Evolutionary conservation across 495 filamentous ascomycete genomes (phyloP).

Genomic region (Aspergillus wentii): DNA sequence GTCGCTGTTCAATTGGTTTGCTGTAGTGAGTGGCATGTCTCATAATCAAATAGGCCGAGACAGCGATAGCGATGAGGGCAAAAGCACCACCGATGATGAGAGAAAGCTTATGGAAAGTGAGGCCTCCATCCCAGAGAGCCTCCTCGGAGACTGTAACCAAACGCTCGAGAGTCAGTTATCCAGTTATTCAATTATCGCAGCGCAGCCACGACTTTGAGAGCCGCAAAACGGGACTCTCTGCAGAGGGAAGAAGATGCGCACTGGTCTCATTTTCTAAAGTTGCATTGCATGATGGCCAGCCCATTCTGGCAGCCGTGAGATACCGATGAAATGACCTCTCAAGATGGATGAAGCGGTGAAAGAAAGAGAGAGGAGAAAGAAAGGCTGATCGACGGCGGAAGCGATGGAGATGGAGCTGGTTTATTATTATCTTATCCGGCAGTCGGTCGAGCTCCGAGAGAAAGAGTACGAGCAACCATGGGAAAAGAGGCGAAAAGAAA

Average conservation of each 20-base stretch:
- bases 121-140: slow-evolving; percentile 41
- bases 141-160: slow-evolving; percentile 34
- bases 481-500: too few species aligned
- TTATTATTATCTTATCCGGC: too few species aligned
- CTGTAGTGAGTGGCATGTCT: slow-evolving; percentile 80
- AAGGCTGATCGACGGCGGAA: too few species aligned
- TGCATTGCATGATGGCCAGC: slow-evolving; percentile 47
- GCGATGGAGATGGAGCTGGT: too few species aligned
- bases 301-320: too few species aligned
- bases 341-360: too few species aligned
- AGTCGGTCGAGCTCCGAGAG: too few species aligned
- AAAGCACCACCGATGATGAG: slow-evolving; percentile 45
- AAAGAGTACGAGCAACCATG: too few species aligned
- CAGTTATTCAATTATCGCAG: background rate
- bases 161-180: slow-evolving; percentile 6
- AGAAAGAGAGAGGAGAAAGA: too few species aligned
- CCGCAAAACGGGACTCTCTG: background rate
- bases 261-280: slow-evolving; percentile 41
- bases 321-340: too few species aligned
- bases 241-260: slow-evolving; percentile 15
- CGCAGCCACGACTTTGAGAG: background rate
- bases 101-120: slow-evolving; percentile 45
- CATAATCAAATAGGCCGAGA: slow-evolving; percentile 57
- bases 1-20: slow-evolving; percentile 75
- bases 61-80: slow-evolving; percentile 33